A percentile compares a stretch with the other conserved stretches of the same genome.
These are phyloP conservation scores for Jatropha multifida DNA, from an alignment of 441 rosid genomes.

Conservation along the genomic window DNA sequence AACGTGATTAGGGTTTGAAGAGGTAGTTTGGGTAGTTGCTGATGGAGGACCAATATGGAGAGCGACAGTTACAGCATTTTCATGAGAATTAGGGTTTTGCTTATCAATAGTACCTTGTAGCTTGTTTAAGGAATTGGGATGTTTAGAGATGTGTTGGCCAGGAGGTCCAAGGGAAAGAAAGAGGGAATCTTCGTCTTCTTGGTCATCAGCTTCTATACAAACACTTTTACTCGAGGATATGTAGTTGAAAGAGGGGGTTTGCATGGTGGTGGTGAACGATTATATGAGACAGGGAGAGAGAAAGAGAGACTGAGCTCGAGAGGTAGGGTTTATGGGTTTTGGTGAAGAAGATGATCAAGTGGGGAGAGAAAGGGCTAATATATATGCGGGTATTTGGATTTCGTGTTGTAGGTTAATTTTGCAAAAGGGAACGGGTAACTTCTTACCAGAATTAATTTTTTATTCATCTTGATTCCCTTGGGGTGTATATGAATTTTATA, in stretches of 20 bases:
- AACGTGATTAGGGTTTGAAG: slow-evolving; percentile 32
- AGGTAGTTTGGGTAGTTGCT: slow-evolving; percentile 19
- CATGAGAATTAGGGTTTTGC: slow-evolving; percentile 18
- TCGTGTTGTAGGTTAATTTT: not conserved
- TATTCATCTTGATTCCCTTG: no score
- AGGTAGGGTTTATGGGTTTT: not conserved
- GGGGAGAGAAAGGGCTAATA: slow-evolving; percentile 7
- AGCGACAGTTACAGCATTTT: slow-evolving; percentile 57
- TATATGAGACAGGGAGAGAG: not conserved
- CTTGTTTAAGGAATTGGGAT: slow-evolving; percentile 26
- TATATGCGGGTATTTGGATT: not conserved
- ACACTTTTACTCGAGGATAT: slow-evolving; percentile 41
- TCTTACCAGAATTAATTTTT: no score
- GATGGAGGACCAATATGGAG: slow-evolving; percentile 61
- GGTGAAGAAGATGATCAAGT: not conserved
- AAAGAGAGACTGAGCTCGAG: not conserved
- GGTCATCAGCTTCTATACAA: slow-evolving; percentile 41
- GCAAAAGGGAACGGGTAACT: no score
- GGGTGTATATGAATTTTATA: no score
- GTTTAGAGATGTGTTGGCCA: slow-evolving; percentile 43
- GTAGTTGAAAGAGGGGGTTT: slow-evolving; percentile 35
- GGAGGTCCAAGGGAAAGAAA: slow-evolving; percentile 78
- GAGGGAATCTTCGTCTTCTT: slow-evolving; percentile 58
- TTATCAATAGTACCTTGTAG: slow-evolving; percentile 8
- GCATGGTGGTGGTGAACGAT: slow-evolving; percentile 32